Evolutionary conservation across 805 yeast genomes (phyloP).

Genomic region (Cyberlindnera euphorbiiphila): DNA sequence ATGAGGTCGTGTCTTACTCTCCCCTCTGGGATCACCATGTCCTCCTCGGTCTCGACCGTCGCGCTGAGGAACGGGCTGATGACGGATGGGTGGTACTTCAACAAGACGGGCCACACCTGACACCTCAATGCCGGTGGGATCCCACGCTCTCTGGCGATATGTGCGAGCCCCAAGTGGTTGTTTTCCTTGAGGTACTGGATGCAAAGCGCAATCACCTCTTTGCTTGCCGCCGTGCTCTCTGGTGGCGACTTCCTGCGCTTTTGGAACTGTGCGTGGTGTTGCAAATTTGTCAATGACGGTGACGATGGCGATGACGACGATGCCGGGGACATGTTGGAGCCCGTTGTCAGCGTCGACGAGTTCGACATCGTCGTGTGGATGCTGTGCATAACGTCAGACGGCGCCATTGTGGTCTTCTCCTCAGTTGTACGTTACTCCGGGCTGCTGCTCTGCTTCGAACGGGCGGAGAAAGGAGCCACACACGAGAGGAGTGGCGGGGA

Average conservation of each 20-base stretch:
- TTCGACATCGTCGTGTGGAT: constrained; percentile 21
- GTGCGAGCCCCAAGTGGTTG: constrained; percentile 73
- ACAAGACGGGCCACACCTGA: constrained; percentile 78
- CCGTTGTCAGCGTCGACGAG: constrained; percentile 17
- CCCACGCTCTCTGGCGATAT: constrained; percentile 78
- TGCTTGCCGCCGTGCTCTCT: constrained; percentile 8
- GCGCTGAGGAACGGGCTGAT: constrained; percentile 65
- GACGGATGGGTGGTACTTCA: constrained; percentile 84
- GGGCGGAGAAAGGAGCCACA: too few species aligned
- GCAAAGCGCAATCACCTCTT: constrained; percentile 42
- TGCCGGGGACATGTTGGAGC: constrained; percentile 12
- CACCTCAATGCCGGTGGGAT: constrained; percentile 78
- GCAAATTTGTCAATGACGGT: constrained; percentile 6
- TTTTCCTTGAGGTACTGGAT: constrained; percentile 50
- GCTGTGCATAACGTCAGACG: constrained; percentile 14
- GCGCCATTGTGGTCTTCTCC: too few species aligned
- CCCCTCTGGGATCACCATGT: constrained; percentile 26
- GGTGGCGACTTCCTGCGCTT: constrained; percentile 11
- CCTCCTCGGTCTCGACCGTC: constrained; percentile 33
- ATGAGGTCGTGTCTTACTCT: constrained; percentile 53
- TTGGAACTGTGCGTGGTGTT: constrained; percentile 5
- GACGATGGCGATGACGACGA: constrained; percentile 17
- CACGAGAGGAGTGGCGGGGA: too few species aligned
- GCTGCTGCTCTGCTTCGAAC: too few species aligned
- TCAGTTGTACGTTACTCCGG: too few species aligned